Evolutionary conservation across 2,329 filamentous ascomycete genomes (phyloP), one percentile per base, ranked within the genome.

Genomic region (Penicillium sclerotiorum): DNA sequence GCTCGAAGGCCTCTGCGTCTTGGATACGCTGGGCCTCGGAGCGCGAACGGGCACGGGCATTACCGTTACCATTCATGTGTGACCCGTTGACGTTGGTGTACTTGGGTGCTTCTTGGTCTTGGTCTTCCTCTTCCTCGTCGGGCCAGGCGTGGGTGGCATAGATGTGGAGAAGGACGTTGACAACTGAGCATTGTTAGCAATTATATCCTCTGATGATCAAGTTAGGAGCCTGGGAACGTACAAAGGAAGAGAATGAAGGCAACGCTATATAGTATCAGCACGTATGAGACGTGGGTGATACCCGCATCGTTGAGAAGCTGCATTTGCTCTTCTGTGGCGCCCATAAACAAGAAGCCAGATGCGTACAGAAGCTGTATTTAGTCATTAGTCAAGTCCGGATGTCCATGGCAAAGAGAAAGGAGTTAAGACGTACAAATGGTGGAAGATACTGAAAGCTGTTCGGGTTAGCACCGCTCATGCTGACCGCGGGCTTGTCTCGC

Each of bases 311-410:
- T 80, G 5, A 97, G 78, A 1, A 96, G 77, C 18, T 78, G 65
- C 89, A 97, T 96, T 73, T 97, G 94, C 74, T 99, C 92, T 69
- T 97, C 94, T 1, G 91, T 97, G 13, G 94, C 93, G 25, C 90
- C 89, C 91, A 97, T 95, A 76, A 99, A 99, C 33, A 99, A 80
- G 74, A 97, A 96, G 1, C 94, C 94, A 3, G 92, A 88, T 5
- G 92, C 91, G 64, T 89, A 95, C 22, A 99, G 82, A 33, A 97
- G 80, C 91, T 95, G 63, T 56, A 6, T 52, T 18, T 20, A 32
- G 12, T 9, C 12, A 47, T 70, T 56, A 68, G 65, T 60, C 30
- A 62, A 15, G 27, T 47, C n/a, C n/a, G n/a, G n/a, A n/a, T n/a
- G n/a, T 22, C 17, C 22, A 25, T 11, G 18, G 18, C 17, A 27